These are phyloP conservation scores for Tritrichomonas foetus DNA, from an alignment of 208 protist genomes.

Conservation along the genomic window DNA sequence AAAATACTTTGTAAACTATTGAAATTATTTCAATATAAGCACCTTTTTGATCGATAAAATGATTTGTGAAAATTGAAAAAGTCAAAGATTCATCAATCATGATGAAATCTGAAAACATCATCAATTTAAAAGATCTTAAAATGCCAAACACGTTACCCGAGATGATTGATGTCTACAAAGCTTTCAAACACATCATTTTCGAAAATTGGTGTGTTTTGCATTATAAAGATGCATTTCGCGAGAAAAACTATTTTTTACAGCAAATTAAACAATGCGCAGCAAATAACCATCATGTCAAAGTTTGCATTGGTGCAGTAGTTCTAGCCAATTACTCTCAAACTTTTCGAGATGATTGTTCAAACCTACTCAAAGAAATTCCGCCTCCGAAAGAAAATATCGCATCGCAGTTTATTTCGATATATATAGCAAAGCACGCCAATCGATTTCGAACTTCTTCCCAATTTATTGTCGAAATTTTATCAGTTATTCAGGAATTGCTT, in stretches of 20 bases:
- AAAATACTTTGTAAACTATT: no score
- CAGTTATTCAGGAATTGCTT: not conserved
- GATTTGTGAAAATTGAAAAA: no score
- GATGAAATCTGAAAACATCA: no score
- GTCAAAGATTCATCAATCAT: no score
- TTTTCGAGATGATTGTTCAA: not conserved
- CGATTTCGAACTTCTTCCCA: not conserved
- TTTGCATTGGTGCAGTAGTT: not conserved
- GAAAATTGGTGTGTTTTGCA: constrained; percentile 28
- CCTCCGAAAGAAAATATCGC: not conserved
- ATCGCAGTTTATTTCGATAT: not conserved
- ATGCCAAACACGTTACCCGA: not conserved
- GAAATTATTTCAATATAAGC: no score
- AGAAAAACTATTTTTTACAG: not conserved
- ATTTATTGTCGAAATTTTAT: not conserved
- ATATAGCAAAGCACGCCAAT: not conserved
- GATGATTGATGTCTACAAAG: not conserved
- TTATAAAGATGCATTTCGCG: not conserved
- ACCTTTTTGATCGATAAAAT: no score
- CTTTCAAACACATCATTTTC: not conserved
- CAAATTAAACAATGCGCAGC: not conserved
- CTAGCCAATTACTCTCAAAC: not conserved
- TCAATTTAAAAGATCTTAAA: not conserved
- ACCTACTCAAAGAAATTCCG: not conserved
- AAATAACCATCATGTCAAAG: not conserved